Base-by-base conservation (phyloP, 257 asterid genomes). In the Primulina tabacum region DNA sequence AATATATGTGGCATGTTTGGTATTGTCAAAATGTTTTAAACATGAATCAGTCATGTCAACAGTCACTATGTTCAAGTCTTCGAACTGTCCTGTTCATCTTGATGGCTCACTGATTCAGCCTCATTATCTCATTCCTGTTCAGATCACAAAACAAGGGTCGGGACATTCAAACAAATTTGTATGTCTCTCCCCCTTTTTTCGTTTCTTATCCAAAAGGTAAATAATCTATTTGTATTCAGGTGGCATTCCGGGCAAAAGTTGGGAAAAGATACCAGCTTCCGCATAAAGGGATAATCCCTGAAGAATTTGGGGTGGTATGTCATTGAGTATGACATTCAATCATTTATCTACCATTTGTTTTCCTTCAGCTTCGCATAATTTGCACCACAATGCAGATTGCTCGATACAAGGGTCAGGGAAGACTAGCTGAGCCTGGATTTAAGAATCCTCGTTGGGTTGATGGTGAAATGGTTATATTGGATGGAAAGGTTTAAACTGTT, bases 231-330 rank as follows among this genome's bases (percentile, higher is more conserved):
- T 35, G 40, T 67, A 77, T 78, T 70, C 87, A 94, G 99, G 87
- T 94, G 14, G 92, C 97, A 50, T 94, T 94, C 82, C 96, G 99
- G 66, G 97, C 97, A 35, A 94, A 89, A 82, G 85, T 94, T 69
- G 99, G 99, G 56, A 88, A 94, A 71, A 78, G 82, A 52, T 91
- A 85, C 80, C 96, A 87, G 84, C 99, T 94, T 77, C 96, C 97
- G 10, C 96, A 94, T 84, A 89, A 85, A 79, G 96, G 97, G 78
- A 84, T 91, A 70, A 83, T 91, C 82, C 99, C 99, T 62, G 97
- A 89, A 84, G 97, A 94, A 76, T 84, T 94, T 85, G 99, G 99
- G 47, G 99, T 94, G 97, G 99, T 89, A 86, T 65, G 92, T 71
- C 28, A 30, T 60, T 28, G 67, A 28, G 16, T 71, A 65, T 35